These are phyloP conservation scores for Mangifera indica DNA, from an alignment of 345 rosid genomes.

Conservation along the genomic window DNA sequence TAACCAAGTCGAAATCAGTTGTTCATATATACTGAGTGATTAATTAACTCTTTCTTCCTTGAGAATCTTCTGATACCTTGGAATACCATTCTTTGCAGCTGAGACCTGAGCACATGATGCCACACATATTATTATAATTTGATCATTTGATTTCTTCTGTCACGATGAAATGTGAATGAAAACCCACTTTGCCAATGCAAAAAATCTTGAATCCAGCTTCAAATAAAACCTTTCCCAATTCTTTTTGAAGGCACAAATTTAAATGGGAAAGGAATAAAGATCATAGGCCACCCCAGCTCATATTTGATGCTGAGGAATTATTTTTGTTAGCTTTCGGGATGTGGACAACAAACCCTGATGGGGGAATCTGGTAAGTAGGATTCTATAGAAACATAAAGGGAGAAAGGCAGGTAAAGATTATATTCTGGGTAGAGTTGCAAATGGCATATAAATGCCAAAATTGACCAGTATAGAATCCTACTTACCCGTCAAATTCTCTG, in stretches of 20 bases:
- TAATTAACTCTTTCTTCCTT: slow-evolving; percentile 44
- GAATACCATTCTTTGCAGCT: slow-evolving; percentile 76
- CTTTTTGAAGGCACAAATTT: neutral
- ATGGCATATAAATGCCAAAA: slow-evolving; percentile 3
- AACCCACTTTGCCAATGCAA: neutral
- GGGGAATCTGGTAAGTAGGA: neutral
- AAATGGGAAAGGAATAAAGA: slow-evolving; percentile 1
- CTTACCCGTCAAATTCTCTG: slow-evolving; percentile 14
- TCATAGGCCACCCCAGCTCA: neutral
- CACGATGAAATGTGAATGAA: neutral
- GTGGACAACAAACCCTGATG: neutral
- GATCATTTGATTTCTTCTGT: slow-evolving; percentile 1
- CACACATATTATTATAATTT: neutral
- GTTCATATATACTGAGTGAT: too few relatives aligned
- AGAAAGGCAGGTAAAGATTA: neutral
- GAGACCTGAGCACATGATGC: slow-evolving; percentile 58
- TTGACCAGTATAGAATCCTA: slow-evolving; percentile 2
- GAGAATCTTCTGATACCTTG: slow-evolving; percentile 66
- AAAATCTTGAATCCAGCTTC: neutral
- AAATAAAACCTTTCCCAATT: neutral
- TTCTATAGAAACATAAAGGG: neutral
- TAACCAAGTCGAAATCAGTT: too few relatives aligned
- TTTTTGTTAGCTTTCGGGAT: neutral
- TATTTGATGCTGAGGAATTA: slow-evolving; percentile 6
- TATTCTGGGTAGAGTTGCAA: neutral